Conservation (phyloP, 2,329 filamentous ascomycete genomes). For the Graphilbum fragrans region DNA sequence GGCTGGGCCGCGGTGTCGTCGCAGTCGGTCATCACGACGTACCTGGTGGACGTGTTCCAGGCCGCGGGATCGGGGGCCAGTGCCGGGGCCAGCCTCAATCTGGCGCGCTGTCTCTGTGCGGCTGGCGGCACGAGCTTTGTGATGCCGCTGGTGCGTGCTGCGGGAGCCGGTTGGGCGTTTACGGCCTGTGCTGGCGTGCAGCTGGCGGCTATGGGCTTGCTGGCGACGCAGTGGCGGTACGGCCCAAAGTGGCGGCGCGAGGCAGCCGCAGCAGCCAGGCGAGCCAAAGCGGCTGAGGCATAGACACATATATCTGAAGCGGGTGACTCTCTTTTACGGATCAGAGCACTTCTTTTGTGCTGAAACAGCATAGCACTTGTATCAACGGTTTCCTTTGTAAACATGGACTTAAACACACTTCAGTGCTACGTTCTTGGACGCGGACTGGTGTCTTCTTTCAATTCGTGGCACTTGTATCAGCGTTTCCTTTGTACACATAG, state of each 20-base stretch:
- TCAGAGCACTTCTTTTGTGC: no score
- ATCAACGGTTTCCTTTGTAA: no score
- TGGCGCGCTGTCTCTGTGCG: constrained; percentile 48
- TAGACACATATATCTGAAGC: no score
- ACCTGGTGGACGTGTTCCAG: constrained; percentile 46
- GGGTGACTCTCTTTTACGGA: no score
- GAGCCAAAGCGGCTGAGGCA: no score
- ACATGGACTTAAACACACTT: no score
- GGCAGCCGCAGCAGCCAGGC: neutral
- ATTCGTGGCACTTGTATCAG: no score
- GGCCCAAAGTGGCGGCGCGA: constrained; percentile 30
- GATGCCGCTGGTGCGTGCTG: constrained; percentile 40
- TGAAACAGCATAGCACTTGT: no score
- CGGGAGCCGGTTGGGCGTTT: constrained; percentile 49
- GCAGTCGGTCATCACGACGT: constrained; percentile 48
- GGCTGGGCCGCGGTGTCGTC: constrained; percentile 45
- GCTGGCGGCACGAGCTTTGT: constrained; percentile 48
- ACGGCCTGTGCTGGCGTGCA: constrained; percentile 43
- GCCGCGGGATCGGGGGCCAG: constrained; percentile 38
- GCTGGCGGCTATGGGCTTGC: constrained; percentile 29
- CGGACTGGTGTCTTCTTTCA: no score
- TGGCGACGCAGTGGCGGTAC: constrained; percentile 37
- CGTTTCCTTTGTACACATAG: no score
- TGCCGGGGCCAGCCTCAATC: constrained; percentile 50
- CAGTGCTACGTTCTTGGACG: no score